These are phyloP conservation scores for Brasenia schreberi DNA, from an alignment of 164 flowering plant species.

Conservation along the genomic window DNA sequence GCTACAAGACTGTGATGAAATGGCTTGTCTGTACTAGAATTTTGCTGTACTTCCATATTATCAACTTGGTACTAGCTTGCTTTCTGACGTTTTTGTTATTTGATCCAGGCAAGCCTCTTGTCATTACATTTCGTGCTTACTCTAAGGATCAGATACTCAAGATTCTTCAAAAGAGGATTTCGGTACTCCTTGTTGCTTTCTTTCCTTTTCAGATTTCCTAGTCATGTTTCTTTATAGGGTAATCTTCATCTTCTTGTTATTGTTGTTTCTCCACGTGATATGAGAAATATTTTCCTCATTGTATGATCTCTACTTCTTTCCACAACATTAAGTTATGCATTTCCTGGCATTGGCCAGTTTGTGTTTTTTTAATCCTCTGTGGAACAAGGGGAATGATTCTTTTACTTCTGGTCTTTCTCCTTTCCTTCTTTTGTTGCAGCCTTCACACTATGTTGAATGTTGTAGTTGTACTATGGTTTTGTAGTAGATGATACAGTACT, in stretches of 20 bases:
- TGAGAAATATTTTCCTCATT: no score
- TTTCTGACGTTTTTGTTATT: neutral
- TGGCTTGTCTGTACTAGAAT: no score
- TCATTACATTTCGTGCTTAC: conserved; percentile 79
- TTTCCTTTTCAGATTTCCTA: neutral
- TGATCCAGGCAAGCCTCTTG: conserved; percentile 65
- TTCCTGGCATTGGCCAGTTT: no score
- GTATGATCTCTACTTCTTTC: no score
- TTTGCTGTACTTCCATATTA: no score
- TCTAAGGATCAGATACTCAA: conserved; percentile 73
- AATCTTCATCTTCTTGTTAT: neutral
- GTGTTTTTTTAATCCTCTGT: no score
- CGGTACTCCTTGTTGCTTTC: conserved; percentile 30
- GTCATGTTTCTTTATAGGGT: neutral
- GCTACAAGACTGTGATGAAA: no score
- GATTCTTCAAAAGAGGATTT: conserved; percentile 74
- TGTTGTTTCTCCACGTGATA: neutral
- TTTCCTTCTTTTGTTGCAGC: neutral
- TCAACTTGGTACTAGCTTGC: no score
- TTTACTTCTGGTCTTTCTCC: neutral
- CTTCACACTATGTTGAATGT: neutral
- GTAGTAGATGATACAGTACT: no score
- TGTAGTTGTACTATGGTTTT: no score
- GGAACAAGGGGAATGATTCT: no score
- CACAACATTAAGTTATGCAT: no score